phyloP scores from a whole-genome alignment of 805 yeast genomes.

The Candida khao-thaluensis region DNA sequence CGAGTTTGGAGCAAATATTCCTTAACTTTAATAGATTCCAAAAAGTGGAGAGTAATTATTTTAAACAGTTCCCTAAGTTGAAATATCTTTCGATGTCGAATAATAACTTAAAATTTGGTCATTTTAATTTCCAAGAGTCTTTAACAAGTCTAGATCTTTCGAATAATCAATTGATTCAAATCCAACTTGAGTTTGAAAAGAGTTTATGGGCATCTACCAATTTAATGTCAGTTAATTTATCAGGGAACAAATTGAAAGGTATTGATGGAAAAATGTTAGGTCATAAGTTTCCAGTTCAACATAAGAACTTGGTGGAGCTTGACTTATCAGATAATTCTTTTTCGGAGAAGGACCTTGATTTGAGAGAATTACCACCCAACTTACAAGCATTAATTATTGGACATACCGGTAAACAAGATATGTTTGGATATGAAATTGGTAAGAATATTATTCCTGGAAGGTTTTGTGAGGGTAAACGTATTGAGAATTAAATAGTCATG shows the following conservation, averaged over 20 bases:
- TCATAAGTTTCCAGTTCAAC: slow-evolving; percentile 9
- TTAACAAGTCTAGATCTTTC: slow-evolving; percentile 17
- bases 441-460: slow-evolving; percentile 14
- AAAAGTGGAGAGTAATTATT: slow-evolving; percentile 7
- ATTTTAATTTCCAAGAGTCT: slow-evolving; percentile 8
- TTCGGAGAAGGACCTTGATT: background rate
- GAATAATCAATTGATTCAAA: slow-evolving; percentile 11
- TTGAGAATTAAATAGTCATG: slow-evolving; percentile 3
- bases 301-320: slow-evolving; percentile 16
- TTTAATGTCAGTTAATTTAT: slow-evolving; percentile 14
- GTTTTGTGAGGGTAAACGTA: slow-evolving; percentile 16
- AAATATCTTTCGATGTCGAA: slow-evolving; percentile 14
- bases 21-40: slow-evolving; percentile 14
- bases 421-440: slow-evolving; percentile 22
- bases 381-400: slow-evolving; percentile 17
- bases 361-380: slow-evolving; percentile 8
- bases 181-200: slow-evolving; percentile 11
- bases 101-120: slow-evolving; percentile 14
- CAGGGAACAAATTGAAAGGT: slow-evolving; percentile 15
- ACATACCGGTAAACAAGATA: slow-evolving; percentile 18
- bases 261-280: slow-evolving; percentile 14
- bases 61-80: slow-evolving; percentile 10
- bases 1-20: slow-evolving; percentile 11
- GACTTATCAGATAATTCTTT: slow-evolving; percentile 19
- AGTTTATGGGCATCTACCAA: slow-evolving; percentile 8